Evolutionary conservation across 2,329 filamentous ascomycete species (phyloP).

Genomic region (Aspergillus alliaceus): DNA sequence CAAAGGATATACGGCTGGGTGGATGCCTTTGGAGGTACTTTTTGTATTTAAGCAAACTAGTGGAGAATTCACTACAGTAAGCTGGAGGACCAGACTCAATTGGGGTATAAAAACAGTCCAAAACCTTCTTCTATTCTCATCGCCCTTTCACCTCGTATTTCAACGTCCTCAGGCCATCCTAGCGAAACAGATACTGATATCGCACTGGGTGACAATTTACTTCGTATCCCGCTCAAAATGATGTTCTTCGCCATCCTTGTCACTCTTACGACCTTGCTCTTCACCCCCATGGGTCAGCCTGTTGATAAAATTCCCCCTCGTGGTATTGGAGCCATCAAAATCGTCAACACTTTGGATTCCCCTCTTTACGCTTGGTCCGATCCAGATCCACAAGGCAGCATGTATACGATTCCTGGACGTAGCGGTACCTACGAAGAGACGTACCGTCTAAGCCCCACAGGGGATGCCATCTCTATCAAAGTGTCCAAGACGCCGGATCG

Average conservation of each 20-base stretch:
- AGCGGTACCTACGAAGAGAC: conserved; percentile 30
- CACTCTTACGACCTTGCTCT: background rate
- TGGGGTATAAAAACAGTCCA: background rate
- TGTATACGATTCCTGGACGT: conserved; percentile 24
- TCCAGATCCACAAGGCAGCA: conserved; percentile 20
- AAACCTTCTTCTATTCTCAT: too few species aligned
- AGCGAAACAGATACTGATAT: background rate
- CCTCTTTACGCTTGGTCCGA: conserved; percentile 37
- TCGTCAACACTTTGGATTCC: conserved; percentile 33
- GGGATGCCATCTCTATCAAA: conserved; percentile 38
- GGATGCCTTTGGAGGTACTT: too few species aligned
- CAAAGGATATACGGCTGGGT: too few species aligned
- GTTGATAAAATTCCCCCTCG: background rate
- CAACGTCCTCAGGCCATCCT: too few species aligned
- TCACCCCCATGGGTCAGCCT: background rate
- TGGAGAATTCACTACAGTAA: background rate
- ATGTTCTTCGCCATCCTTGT: background rate
- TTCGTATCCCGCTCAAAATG: background rate
- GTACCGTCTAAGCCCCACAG: conserved; percentile 31
- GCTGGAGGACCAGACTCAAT: background rate
- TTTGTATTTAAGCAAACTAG: too few species aligned
- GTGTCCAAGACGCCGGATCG: conserved; percentile 21
- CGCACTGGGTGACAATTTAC: background rate
- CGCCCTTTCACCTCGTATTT: too few species aligned
- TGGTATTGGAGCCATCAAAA: conserved; percentile 24